Conservation (phyloP, 768 basidiomycete genomes). For the Lanmaoa pseudosensibilis region DNA sequence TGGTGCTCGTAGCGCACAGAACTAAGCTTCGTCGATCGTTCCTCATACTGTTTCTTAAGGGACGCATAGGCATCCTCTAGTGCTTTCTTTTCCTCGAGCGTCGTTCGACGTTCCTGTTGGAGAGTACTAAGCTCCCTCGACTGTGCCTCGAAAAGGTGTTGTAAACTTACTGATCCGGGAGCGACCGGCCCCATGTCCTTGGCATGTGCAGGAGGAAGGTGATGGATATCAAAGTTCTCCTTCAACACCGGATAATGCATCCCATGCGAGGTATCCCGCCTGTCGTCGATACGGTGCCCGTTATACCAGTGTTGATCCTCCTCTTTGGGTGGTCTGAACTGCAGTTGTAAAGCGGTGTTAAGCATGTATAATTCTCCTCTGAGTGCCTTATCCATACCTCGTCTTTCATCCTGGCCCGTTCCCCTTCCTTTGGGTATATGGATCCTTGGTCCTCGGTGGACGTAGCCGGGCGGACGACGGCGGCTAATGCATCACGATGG, state of each 20-base stretch:
- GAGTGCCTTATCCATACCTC: too few relatives aligned
- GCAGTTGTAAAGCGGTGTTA: neutral
- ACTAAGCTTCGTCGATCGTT: slow-evolving; percentile 2
- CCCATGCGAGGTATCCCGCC: neutral
- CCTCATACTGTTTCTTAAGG: slow-evolving; percentile 9
- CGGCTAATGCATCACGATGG: too few relatives aligned
- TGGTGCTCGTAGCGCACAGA: slow-evolving; percentile 6
- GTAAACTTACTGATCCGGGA: neutral
- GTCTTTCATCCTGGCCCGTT: too few relatives aligned
- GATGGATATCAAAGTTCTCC: neutral
- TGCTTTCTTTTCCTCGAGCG: slow-evolving; percentile 11
- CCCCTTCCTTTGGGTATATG: too few relatives aligned
- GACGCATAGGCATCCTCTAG: neutral
- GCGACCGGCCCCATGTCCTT: neutral
- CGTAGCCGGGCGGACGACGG: too few relatives aligned
- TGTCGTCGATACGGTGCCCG: neutral
- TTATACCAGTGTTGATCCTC: neutral
- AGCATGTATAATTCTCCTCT: too few relatives aligned
- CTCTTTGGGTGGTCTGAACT: slow-evolving; percentile 3
- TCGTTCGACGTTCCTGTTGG: neutral
- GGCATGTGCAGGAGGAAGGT: neutral
- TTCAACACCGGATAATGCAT: neutral
- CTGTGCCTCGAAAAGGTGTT: slow-evolving; percentile 2
- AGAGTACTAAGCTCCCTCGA: slow-evolving; percentile 6
- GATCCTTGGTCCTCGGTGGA: too few relatives aligned